A percentile compares a stretch with the other conserved stretches of the same genome.
Evolutionary conservation across 257 asterid genomes (phyloP).

Genomic region (Penstemon eatonii): DNA sequence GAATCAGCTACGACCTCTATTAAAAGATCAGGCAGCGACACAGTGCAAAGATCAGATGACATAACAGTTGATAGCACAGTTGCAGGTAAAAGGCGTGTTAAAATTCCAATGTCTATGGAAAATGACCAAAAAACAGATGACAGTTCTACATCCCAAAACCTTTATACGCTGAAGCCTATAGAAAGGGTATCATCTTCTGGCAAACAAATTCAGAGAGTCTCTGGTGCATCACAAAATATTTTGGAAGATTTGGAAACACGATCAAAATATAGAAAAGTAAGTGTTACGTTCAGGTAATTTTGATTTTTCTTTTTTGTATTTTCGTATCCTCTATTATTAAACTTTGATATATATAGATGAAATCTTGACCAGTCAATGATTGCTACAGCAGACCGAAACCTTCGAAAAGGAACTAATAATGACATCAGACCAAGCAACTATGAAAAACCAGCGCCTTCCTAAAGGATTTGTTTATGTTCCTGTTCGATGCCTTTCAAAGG

Average conservation of each 20-base stretch:
- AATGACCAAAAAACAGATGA: slow-evolving; percentile 76
- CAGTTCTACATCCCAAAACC: slow-evolving; percentile 68
- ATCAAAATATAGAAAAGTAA: slow-evolving; percentile 59
- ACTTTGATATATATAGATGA: slow-evolving; percentile 14
- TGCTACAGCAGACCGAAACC: slow-evolving; percentile 66
- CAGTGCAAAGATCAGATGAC: slow-evolving; percentile 83
- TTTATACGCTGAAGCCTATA: slow-evolving; percentile 40
- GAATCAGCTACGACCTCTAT: slow-evolving; percentile 95
- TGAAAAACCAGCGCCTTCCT: slow-evolving; percentile 86
- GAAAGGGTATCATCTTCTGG: slow-evolving; percentile 67
- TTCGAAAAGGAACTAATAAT: slow-evolving; percentile 80
- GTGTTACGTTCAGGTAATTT: slow-evolving; percentile 20
- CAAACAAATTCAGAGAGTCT: slow-evolving; percentile 62
- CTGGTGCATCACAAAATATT: slow-evolving; percentile 42
- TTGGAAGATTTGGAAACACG: slow-evolving; percentile 57
- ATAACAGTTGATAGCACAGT: slow-evolving; percentile 78
- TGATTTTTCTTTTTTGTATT: background rate
- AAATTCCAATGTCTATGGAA: slow-evolving; percentile 55
- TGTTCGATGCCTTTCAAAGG: slow-evolving; percentile 69
- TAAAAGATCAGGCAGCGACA: slow-evolving; percentile 80
- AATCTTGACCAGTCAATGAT: slow-evolving; percentile 22
- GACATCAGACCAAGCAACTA: slow-evolving; percentile 94
- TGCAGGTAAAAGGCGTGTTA: slow-evolving; percentile 71
- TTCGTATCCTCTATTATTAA: background rate
- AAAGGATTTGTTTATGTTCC: slow-evolving; percentile 91